Evolutionary conservation across 139 green algal genomes (phyloP).

Genomic region (Picochlorum costavermella): DNA sequence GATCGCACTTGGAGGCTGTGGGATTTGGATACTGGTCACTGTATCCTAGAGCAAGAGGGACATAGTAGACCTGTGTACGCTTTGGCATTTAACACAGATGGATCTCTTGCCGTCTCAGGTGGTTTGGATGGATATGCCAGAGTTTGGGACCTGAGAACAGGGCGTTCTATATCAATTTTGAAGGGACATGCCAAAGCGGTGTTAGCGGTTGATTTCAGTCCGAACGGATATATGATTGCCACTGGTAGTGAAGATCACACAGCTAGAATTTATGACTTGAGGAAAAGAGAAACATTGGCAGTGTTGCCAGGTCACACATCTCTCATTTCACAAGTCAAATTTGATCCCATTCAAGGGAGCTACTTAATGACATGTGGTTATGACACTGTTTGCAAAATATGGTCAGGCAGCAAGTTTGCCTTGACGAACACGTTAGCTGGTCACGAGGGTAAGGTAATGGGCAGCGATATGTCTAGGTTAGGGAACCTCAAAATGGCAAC

Average conservation of each 20-base stretch:
- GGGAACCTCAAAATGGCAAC: constrained; percentile 36
- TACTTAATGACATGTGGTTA: constrained; percentile 73
- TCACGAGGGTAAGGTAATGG: constrained; percentile 92
- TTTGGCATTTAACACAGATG: constrained; percentile 77
- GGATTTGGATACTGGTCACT: constrained; percentile 72
- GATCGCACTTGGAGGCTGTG: constrained; percentile 95
- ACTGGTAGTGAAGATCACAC: constrained; percentile 79
- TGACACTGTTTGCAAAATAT: constrained; percentile 60
- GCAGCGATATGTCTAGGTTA: constrained; percentile 51
- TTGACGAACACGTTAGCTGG: constrained; percentile 69
- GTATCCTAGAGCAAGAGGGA: constrained; percentile 93
- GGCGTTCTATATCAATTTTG: constrained; percentile 67
- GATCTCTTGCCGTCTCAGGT: constrained; percentile 57
- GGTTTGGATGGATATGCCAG: constrained; percentile 73
- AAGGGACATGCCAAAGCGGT: constrained; percentile 86
- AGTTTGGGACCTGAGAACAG: constrained; percentile 88
- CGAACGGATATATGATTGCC: constrained; percentile 72
- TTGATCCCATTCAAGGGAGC: constrained; percentile 55
- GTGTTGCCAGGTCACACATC: constrained; percentile 68
- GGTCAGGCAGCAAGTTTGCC: constrained; percentile 38
- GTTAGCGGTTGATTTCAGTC: constrained; percentile 75
- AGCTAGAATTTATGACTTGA: constrained; percentile 80
- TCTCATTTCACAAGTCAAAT: constrained; percentile 63
- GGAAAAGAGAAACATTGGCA: constrained; percentile 62
- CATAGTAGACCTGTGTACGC: constrained; percentile 86